Evolutionary conservation across 192 early-diverging fungal species (phyloP).

Genomic region (Linnemannia elongata): DNA sequence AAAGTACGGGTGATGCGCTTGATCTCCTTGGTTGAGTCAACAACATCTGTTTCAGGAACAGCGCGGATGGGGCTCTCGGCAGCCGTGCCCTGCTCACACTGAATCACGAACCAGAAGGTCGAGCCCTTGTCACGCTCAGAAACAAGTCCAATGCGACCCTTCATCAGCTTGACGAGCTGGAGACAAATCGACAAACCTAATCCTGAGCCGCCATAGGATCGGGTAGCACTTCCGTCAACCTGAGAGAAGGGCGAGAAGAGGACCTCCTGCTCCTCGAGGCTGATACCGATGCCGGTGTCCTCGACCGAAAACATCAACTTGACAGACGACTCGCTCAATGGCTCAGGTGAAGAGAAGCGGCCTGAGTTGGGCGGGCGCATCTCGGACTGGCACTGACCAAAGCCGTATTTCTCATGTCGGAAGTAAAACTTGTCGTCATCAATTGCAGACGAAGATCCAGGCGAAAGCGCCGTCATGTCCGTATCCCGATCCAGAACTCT

Average conservation of each 20-base stretch:
- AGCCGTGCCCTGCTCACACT: conserved; percentile 32
- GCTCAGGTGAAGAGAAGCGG: conserved; percentile 49
- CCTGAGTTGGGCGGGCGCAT: conserved; percentile 47
- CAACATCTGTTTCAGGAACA: conserved; percentile 21
- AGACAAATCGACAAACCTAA: conserved; percentile 75
- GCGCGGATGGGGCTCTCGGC: not conserved
- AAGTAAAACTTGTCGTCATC: conserved; percentile 52
- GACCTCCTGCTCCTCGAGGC: conserved; percentile 41
- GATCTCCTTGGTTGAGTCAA: conserved; percentile 50
- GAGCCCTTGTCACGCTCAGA: conserved; percentile 60
- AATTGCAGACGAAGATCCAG: conserved; percentile 6
- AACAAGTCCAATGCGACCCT: conserved; percentile 62
- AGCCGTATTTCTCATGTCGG: conserved; percentile 43
- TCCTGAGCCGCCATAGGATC: conserved; percentile 78
- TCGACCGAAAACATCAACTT: conserved; percentile 60
- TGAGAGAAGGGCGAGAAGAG: conserved; percentile 77
- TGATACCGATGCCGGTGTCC: conserved; percentile 67
- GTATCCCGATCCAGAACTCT: conserved; percentile 53
- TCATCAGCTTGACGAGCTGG: conserved; percentile 72
- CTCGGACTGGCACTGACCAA: conserved; percentile 42
- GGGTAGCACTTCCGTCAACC: conserved; percentile 72
- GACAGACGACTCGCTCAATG: conserved; percentile 50
- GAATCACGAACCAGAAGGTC: conserved; percentile 65
- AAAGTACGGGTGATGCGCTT: conserved; percentile 51
- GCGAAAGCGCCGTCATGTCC: conserved; percentile 12